Percentiles rank a stretch among this genome's conserved stretches.
Evolutionary conservation across 805 yeast genomes (phyloP).

Genomic region (Naumovozyma castellii): DNA sequence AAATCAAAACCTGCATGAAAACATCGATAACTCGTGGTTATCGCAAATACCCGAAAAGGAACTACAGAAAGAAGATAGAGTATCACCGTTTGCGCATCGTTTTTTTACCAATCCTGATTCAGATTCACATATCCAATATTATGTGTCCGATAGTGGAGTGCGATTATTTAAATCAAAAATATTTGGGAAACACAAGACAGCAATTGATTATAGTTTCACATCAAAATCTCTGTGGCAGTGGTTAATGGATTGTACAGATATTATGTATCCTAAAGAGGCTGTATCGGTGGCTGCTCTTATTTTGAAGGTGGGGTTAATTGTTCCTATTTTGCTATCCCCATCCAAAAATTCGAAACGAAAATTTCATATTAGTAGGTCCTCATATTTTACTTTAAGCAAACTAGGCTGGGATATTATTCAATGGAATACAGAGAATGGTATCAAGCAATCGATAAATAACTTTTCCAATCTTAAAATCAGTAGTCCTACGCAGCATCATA

Average conservation of each 20-base stretch:
- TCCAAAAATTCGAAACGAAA: constrained; percentile 25
- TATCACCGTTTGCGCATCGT: constrained; percentile 62
- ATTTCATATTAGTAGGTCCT: constrained; percentile 31
- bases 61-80: constrained; percentile 17
- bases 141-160: constrained; percentile 55
- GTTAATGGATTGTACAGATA: constrained; percentile 83
- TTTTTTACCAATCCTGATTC: constrained; percentile 86
- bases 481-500: constrained; percentile 2
- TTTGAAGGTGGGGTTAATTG: constrained; percentile 38
- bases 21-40: constrained; percentile 7
- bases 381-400: constrained; percentile 36
- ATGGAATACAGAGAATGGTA: constrained; percentile 15
- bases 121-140: constrained; percentile 72
- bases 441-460: constrained; percentile 1
- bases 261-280: constrained; percentile 45
- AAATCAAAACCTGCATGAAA: no score
- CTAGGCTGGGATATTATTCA: constrained; percentile 34
- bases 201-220: constrained; percentile 43
- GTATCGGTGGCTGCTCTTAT: constrained; percentile 43
- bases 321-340: constrained; percentile 34
- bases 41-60: constrained; percentile 7
- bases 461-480: constrained; percentile 1
- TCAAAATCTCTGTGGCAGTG: constrained; percentile 80
- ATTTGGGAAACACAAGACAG: constrained; percentile 24
- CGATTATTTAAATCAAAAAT: constrained; percentile 42